Evolutionary conservation across 352 stramenopile species (phyloP), one percentile per base, ranked within the genome.

Genomic region (Globisporangium cystogenes): DNA sequence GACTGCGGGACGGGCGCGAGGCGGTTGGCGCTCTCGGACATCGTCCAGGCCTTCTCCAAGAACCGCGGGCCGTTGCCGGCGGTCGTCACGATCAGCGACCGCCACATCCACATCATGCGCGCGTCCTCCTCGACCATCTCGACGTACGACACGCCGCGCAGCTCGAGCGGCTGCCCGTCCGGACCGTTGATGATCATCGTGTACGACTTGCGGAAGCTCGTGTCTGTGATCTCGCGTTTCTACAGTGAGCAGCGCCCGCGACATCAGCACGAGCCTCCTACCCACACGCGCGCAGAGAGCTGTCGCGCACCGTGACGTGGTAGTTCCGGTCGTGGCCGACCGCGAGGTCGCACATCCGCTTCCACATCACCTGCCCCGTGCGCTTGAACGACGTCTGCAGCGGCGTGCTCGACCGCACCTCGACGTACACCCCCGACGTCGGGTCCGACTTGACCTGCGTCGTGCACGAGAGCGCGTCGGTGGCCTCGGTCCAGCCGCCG

Each of bases 291-390:
- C 26, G 26, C 5, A 4, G 8, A 1, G 15, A 7, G 1, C 16
- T 2, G 6, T 16, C 33, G 11, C 31, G 2, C 4, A 53, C 48
- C 14, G 36, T 41, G 31, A 53, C 29, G 48, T 53, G 36, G n/a
- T 53, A 53, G 27, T 57, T 53, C 3, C 59, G 48, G n/a, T 72
- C 37, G 45, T 70, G 48, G 21, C 74, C 35, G 1, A 27, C 4
- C 4, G 39, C 15, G 7, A 50, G 29, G 12, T 62, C 1, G 51
- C 62, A 36, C 50, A 59, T 26, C 50, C 49, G 21, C 29, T 49
- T 5, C 48, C 58, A 24, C 35, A 21, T 16, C 41, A 45, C 2
- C 12, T 60, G 23, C n/a, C 45, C 46, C 37, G 3, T 53, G 39
- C 48, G 49, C 64, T 42, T 51, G 4, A 60, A 44, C 29, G 5